These are phyloP conservation scores for Closterium sp. DNA, from an alignment of 139 green algal genomes.

Conservation along the genomic window DNA sequence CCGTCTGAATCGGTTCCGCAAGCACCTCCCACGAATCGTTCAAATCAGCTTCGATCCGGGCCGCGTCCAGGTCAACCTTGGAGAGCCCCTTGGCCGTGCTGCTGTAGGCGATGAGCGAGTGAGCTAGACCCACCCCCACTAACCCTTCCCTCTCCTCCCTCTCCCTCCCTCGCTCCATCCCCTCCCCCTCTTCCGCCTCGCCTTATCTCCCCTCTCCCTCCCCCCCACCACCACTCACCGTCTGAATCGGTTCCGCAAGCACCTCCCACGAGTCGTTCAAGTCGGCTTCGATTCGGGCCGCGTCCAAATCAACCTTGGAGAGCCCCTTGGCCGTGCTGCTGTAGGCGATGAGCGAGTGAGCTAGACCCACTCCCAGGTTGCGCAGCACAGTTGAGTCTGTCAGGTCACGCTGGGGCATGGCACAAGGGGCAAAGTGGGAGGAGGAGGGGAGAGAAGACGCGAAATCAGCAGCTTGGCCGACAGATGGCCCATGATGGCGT, in stretches of 20 bases:
- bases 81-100: conserved; percentile 77
- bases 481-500: conserved; percentile 89
- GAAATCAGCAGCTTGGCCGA: conserved; percentile 82
- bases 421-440: background rate
- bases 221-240: no score
- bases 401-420: conserved; percentile 83
- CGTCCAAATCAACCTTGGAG: background rate
- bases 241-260: conserved; percentile 95
- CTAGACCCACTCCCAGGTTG: conserved; percentile 92
- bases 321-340: conserved; percentile 77
- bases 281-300: conserved; percentile 39
- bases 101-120: conserved; percentile 86
- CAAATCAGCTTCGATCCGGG: conserved; percentile 46
- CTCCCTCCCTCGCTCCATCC: no score
- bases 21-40: conserved; percentile 72
- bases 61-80: background rate
- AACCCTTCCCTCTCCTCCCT: no score
- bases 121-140: conserved; percentile 85
- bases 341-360: conserved; percentile 86
- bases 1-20: conserved; percentile 90
- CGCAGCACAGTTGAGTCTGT: conserved; percentile 97
- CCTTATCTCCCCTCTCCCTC: no score
- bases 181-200: no score
- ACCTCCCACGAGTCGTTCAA: conserved; percentile 65
- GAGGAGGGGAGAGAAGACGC: no score